Percentiles rank a stretch among this genome's conserved stretches.
Conservation (phyloP, 768 basidiomycete species). For the Mycena alexandri region DNA sequence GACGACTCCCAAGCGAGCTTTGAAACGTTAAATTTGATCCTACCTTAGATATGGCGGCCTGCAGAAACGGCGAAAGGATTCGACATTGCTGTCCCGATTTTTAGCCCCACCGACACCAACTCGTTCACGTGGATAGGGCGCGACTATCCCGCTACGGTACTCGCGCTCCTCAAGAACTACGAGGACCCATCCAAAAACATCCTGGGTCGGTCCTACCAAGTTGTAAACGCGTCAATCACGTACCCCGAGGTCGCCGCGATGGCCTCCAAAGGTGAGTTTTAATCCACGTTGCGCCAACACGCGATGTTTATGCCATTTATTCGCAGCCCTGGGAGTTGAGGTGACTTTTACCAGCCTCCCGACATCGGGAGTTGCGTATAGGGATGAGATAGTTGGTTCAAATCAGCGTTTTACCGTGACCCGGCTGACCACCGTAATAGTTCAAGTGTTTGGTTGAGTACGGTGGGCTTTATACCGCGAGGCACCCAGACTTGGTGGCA, state of each 20-base stretch:
- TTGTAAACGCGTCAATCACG: constrained; percentile 4
- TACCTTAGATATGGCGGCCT: neutral
- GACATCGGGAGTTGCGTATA: no score
- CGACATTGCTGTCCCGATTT: neutral
- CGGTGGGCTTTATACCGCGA: no score
- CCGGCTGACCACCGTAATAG: no score
- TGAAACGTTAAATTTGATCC: no score
- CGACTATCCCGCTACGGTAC: constrained; percentile 5
- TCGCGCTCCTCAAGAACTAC: constrained; percentile 22
- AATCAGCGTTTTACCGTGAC: no score
- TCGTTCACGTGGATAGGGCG: constrained; percentile 5
- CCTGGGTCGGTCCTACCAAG: constrained; percentile 10
- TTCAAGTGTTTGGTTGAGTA: no score
- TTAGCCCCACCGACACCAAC: neutral
- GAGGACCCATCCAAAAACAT: constrained; percentile 11
- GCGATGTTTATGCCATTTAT: no score
- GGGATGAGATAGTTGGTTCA: no score
- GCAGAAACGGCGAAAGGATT: neutral
- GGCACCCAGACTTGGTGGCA: no score
- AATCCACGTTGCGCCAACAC: neutral
- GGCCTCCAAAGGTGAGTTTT: constrained; percentile 8
- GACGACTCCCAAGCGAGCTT: no score
- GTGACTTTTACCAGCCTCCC: no score
- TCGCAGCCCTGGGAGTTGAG: no score
- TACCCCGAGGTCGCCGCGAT: constrained; percentile 5